A percentile compares a stretch with the other conserved stretches of the same genome.
These are phyloP conservation scores for Trametes maxima DNA, from an alignment of 768 basidiomycete genomes.

Conservation along the genomic window DNA sequence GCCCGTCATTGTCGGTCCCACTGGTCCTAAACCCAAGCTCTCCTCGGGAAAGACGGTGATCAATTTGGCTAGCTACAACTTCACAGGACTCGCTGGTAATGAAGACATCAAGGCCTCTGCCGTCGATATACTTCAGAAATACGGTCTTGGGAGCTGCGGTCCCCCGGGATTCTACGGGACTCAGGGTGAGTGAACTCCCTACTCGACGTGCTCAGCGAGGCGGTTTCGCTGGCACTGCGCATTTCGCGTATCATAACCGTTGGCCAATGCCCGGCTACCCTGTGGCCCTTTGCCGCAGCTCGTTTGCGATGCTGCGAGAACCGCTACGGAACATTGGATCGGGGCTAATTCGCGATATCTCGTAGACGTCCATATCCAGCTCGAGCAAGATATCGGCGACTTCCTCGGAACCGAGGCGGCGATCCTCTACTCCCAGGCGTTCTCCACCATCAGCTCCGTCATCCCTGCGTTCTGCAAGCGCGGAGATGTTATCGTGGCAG, in stretches of 20 bases:
- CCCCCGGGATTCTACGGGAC: slow-evolving; percentile 98
- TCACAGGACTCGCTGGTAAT: slow-evolving; percentile 86
- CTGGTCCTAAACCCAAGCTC: slow-evolving; percentile 83
- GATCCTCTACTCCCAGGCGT: slow-evolving; percentile 94
- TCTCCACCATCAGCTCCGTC: slow-evolving; percentile 88
- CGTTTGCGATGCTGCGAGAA: not conserved
- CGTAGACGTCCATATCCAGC: slow-evolving; percentile 85
- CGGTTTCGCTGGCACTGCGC: not conserved
- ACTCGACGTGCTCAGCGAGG: not conserved
- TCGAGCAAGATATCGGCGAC: slow-evolving; percentile 87
- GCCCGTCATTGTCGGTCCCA: slow-evolving; percentile 78
- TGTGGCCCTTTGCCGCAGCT: not conserved
- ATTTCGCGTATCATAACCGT: not conserved
- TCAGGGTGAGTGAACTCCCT: slow-evolving; percentile 58
- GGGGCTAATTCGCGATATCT: not conserved
- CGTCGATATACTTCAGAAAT: slow-evolving; percentile 80
- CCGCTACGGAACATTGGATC: not conserved
- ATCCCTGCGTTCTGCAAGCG: slow-evolving; percentile 98
- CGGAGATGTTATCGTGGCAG: slow-evolving; percentile 97
- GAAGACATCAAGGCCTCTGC: slow-evolving; percentile 86
- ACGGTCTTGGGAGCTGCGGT: slow-evolving; percentile 93
- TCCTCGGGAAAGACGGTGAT: slow-evolving; percentile 72
- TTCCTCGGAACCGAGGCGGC: slow-evolving; percentile 88
- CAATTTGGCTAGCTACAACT: slow-evolving; percentile 92
- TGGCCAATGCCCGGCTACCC: not conserved